These are phyloP conservation scores for Kwoniella newhampshirensis DNA, from an alignment of 768 basidiomycete genomes.

Conservation along the genomic window DNA sequence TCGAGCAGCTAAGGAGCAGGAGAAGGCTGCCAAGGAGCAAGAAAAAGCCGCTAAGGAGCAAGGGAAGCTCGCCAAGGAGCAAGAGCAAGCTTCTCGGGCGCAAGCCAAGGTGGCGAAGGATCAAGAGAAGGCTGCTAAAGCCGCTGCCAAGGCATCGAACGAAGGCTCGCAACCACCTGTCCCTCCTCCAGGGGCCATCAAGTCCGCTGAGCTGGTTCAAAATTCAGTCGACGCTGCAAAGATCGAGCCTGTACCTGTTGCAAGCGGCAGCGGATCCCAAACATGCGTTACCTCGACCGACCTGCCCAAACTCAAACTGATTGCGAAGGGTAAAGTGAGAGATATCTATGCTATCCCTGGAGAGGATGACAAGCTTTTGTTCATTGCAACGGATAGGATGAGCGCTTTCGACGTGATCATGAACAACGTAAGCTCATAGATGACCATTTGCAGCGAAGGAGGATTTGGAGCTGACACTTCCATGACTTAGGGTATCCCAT, in stretches of 20 bases:
- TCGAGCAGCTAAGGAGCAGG: constrained; percentile 41
- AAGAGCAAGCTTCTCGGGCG: constrained; percentile 44
- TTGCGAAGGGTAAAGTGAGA: constrained; percentile 92
- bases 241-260: constrained; percentile 16
- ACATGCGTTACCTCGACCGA: constrained; percentile 40
- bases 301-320: constrained; percentile 60
- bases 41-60: constrained; percentile 28
- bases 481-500: constrained; percentile 75
- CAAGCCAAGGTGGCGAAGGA: constrained; percentile 47
- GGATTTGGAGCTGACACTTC: constrained; percentile 12
- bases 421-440: constrained; percentile 67
- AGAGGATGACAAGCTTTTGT: constrained; percentile 68
- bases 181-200: background rate
- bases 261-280: constrained; percentile 19
- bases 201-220: constrained; percentile 12
- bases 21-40: constrained; percentile 46
- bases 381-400: constrained; percentile 92
- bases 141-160: constrained; percentile 4
- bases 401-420: constrained; percentile 96
- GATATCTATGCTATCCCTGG: constrained; percentile 79
- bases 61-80: constrained; percentile 42
- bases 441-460: too few species aligned
- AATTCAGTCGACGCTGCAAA: constrained; percentile 13
- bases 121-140: constrained; percentile 39
- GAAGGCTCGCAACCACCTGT: too few species aligned